These are phyloP conservation scores for Beauveria varroae DNA, from an alignment of 2,329 filamentous ascomycete genomes.

Conservation along the genomic window DNA sequence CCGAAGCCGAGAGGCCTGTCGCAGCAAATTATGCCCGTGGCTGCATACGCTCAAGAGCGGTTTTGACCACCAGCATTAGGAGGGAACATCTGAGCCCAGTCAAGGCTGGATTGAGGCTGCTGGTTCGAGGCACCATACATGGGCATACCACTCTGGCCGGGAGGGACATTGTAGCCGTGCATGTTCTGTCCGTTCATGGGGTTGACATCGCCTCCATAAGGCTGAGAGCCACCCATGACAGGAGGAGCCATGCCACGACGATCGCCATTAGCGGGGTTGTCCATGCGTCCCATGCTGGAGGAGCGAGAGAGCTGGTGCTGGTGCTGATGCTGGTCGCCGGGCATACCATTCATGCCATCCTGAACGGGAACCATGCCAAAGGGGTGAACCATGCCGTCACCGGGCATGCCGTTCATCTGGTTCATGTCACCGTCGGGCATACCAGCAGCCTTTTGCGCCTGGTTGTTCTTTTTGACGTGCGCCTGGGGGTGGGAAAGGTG, in stretches of 20 bases:
- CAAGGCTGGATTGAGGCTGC: slow-evolving; percentile 56
- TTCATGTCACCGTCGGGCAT: slow-evolving; percentile 48
- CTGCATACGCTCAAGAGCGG: slow-evolving; percentile 27
- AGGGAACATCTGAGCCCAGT: slow-evolving; percentile 76
- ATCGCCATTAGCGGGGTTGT: slow-evolving; percentile 46
- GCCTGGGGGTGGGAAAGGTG: slow-evolving; percentile 90
- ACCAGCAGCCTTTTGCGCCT: slow-evolving; percentile 48
- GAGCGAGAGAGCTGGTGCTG: slow-evolving; percentile 55
- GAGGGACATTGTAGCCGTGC: slow-evolving; percentile 57
- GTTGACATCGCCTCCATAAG: slow-evolving; percentile 51
- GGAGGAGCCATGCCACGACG: slow-evolving; percentile 46
- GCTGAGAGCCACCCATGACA: slow-evolving; percentile 44
- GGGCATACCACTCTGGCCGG: slow-evolving; percentile 55
- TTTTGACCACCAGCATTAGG: slow-evolving; percentile 52
- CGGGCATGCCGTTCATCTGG: slow-evolving; percentile 53
- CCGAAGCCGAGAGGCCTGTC: slow-evolving; percentile 14
- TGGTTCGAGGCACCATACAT: slow-evolving; percentile 54
- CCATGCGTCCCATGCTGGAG: slow-evolving; percentile 51
- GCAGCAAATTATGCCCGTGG: slow-evolving; percentile 24
- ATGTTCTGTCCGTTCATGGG: slow-evolving; percentile 60
- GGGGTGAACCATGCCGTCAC: slow-evolving; percentile 50
- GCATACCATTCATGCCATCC: slow-evolving; percentile 53
- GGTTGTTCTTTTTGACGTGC: slow-evolving; percentile 72
- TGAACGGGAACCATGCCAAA: slow-evolving; percentile 49
- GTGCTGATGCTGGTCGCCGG: slow-evolving; percentile 53